Evolutionary conservation across 1,284 basidiomycete genomes (phyloP), one percentile per base, ranked within the genome.

Genomic region (Cutaneotrichosporon sp.): DNA sequence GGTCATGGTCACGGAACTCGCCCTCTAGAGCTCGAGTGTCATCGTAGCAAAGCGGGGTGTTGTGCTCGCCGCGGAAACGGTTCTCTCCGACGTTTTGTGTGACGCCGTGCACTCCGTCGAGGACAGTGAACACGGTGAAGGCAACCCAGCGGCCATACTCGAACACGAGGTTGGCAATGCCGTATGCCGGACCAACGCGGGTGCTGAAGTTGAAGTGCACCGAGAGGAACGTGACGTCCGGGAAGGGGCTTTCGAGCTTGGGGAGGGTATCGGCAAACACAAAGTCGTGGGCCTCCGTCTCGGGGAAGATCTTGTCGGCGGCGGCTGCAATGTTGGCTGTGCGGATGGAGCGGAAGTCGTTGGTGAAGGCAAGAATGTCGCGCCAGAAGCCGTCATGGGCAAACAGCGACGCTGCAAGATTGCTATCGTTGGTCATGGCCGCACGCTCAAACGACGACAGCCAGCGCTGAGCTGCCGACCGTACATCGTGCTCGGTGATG

Each of bases 131-230:
- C 15, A 83, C 63, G 10, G 76, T 74, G 62, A 81, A 79, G 0
- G 79, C 81, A 56, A 80, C 82, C 84, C 84, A 87, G 2, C 78
- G 77, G 10, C 73, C 60, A 4, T 76, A 70, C 14, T 51, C 46
- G 0, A 80, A 83, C 2, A 85, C 76, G 26, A 86, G 77, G 22
- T 80, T 76, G 17, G 80, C 76, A 39, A 85, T 73, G 23, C 81
- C 83, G 14, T 77, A 79, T 0, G 72, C 78, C 21, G 74, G 66
- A 0, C 83, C 83, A 0, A 77, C 67, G 10, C 72, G 72, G 1
- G 81, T 84, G 52, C 78, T 76, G 61, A 85, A 86, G 15, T 69
- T 75, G 68, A 85, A 85, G 57, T 80, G 75, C 20, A 77, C 74
- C 41, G 77, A 74, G 52, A 86, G 76, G 80, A 82, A 85, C 1